Conservation (phyloP, 1,139 yeast species). For the Hemisphaericaspora lyxosophila region DNA sequence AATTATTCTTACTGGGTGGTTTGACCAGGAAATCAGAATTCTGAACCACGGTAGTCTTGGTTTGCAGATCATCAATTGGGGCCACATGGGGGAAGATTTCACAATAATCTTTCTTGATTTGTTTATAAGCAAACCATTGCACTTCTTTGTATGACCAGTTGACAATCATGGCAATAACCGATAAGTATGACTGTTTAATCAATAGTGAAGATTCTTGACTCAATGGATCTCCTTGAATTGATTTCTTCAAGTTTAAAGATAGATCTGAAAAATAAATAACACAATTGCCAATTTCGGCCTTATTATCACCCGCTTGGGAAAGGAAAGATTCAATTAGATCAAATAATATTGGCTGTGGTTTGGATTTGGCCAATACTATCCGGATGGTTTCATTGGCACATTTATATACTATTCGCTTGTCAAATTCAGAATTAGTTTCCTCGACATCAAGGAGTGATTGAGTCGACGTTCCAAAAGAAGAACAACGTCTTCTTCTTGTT, state of each 20-base stretch:
- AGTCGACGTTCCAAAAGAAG: not conserved
- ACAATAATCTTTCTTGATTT: conserved; percentile 6
- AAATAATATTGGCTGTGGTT: conserved; percentile 1
- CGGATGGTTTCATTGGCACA: not conserved
- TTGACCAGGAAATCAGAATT: conserved; percentile 4
- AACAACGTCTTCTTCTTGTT: not conserved
- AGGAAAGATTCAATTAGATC: not conserved
- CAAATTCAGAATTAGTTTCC: not conserved
- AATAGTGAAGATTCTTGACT: not conserved
- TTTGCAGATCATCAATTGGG: not conserved
- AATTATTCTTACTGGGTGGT: not conserved
- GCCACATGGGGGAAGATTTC: conserved; percentile 2
- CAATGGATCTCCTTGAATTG: not conserved
- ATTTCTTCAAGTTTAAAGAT: not conserved
- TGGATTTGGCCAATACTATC: not conserved
- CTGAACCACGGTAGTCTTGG: conserved; percentile 4
- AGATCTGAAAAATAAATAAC: not conserved
- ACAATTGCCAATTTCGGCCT: not conserved
- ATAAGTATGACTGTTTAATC: not conserved
- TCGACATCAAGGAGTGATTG: not conserved
- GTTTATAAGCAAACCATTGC: conserved; percentile 6
- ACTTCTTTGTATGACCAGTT: conserved; percentile 1
- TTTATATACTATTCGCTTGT: not conserved
- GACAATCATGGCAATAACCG: conserved; percentile 2
- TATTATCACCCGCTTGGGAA: not conserved